A percentile compares a stretch with the other conserved stretches of the same genome.
These are phyloP conservation scores for Melaleuca alternifolia DNA, from an alignment of 345 rosid species.

Conservation along the genomic window DNA sequence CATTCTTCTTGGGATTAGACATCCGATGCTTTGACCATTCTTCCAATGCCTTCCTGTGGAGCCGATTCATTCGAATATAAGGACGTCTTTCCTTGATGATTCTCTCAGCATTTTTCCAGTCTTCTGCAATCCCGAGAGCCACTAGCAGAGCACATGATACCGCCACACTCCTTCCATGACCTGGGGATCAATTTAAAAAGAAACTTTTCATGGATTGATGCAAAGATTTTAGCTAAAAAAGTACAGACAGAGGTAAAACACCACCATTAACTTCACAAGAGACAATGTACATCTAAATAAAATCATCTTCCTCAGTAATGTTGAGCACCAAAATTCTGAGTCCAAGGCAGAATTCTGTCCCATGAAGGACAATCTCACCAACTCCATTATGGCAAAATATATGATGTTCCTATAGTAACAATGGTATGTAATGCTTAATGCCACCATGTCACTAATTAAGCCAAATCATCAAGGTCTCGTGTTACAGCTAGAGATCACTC, in stretches of 20 bases:
- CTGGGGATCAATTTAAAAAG: constrained; percentile 10
- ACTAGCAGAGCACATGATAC: constrained; percentile 57
- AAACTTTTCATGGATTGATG: not conserved
- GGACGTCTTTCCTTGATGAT: constrained; percentile 40
- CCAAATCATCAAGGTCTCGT: not conserved
- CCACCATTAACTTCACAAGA: not conserved
- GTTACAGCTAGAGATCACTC: not conserved
- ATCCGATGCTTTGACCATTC: constrained; percentile 55
- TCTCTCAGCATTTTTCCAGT: constrained; percentile 61
- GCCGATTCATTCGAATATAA: constrained; percentile 39
- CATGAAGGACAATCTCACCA: not conserved
- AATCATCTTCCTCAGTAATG: not conserved
- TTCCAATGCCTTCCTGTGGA: constrained; percentile 40
- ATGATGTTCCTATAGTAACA: not conserved
- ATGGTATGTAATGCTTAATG: not conserved
- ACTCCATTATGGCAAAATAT: not conserved
- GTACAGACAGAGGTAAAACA: not conserved
- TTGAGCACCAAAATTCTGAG: not conserved
- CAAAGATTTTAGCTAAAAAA: not conserved
- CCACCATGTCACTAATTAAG: not conserved
- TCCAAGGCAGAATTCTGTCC: not conserved
- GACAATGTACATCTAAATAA: not conserved
- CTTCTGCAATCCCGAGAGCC: constrained; percentile 46
- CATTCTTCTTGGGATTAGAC: constrained; percentile 15
- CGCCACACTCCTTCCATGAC: constrained; percentile 81